These are phyloP conservation scores for Ampelomyces quisqualis DNA, from an alignment of 2,329 filamentous ascomycete genomes.

Conservation along the genomic window DNA sequence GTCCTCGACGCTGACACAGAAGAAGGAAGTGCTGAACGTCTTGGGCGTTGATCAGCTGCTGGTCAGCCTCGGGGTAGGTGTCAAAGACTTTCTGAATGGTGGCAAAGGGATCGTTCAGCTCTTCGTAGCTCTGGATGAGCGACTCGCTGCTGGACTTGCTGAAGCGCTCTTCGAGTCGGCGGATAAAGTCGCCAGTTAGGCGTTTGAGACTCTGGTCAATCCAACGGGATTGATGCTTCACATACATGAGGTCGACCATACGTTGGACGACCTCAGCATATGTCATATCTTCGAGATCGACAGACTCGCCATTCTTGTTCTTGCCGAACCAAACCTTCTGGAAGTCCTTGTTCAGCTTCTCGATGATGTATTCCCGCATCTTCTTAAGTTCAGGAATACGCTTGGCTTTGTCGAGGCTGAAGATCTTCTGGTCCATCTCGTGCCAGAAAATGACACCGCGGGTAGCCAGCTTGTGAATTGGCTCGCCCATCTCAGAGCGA, in stretches of 20 bases:
- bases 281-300: slow-evolving; percentile 53
- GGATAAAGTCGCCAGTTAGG: slow-evolving; percentile 92
- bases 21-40: slow-evolving; percentile 96
- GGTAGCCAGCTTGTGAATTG: slow-evolving; percentile 97
- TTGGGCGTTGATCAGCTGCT: slow-evolving; percentile 94
- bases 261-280: slow-evolving; percentile 50
- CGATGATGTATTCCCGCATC: slow-evolving; percentile 50
- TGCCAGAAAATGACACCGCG: slow-evolving; percentile 96
- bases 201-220: slow-evolving; percentile 68
- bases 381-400: slow-evolving; percentile 47
- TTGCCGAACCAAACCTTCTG: slow-evolving; percentile 53
- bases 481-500: slow-evolving; percentile 98
- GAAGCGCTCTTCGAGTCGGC: slow-evolving; percentile 95
- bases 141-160: slow-evolving; percentile 75
- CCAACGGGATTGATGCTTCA: slow-evolving; percentile 50
- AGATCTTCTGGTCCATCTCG: slow-evolving; percentile 99
- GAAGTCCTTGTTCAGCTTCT: slow-evolving; percentile 51
- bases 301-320: slow-evolving; percentile 46
- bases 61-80: slow-evolving; percentile 81
- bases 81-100: slow-evolving; percentile 76
- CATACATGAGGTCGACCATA: slow-evolving; percentile 51
- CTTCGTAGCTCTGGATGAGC: slow-evolving; percentile 83
- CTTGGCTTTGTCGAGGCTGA: slow-evolving; percentile 84
- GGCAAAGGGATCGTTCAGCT: slow-evolving; percentile 79
- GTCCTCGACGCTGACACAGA: slow-evolving; percentile 84